Conservation (phyloP, 2,329 filamentous ascomycete species). For the Stagonosporopsis tanaceti region DNA sequence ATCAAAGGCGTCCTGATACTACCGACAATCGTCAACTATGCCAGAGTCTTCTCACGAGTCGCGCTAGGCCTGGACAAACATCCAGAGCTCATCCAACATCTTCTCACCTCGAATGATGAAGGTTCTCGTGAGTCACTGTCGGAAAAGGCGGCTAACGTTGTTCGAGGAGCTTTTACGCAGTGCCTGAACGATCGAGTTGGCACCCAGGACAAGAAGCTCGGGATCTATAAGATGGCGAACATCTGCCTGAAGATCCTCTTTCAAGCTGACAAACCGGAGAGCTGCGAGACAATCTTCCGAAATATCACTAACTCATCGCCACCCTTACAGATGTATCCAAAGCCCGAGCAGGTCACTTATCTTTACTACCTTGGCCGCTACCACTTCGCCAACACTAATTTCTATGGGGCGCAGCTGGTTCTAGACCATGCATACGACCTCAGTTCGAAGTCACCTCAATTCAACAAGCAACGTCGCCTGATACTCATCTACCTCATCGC, state of each 20-base stretch:
- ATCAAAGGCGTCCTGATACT: constrained; percentile 83
- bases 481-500: constrained; percentile 87
- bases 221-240: constrained; percentile 92
- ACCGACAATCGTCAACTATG: constrained; percentile 82
- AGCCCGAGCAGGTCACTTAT: constrained; percentile 86
- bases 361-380: constrained; percentile 95
- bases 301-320: constrained; percentile 87
- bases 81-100: constrained; percentile 76
- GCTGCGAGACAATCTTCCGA: constrained; percentile 86
- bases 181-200: constrained; percentile 80
- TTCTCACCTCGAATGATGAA: constrained; percentile 66
- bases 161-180: constrained; percentile 89
- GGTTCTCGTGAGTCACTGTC: constrained; percentile 80
- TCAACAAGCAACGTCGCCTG: constrained; percentile 72
- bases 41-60: constrained; percentile 79
- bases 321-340: constrained; percentile 81
- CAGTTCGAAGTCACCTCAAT: constrained; percentile 60
- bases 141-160: constrained; percentile 85
- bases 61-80: constrained; percentile 84
- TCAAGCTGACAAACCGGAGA: constrained; percentile 82
- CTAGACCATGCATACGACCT: constrained; percentile 83
- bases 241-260: constrained; percentile 88
- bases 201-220: constrained; percentile 73
- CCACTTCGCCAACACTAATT: constrained; percentile 85
- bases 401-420: constrained; percentile 76